Conservation (phyloP, 163 green algal genomes). For the Prototheca cutis region DNA sequence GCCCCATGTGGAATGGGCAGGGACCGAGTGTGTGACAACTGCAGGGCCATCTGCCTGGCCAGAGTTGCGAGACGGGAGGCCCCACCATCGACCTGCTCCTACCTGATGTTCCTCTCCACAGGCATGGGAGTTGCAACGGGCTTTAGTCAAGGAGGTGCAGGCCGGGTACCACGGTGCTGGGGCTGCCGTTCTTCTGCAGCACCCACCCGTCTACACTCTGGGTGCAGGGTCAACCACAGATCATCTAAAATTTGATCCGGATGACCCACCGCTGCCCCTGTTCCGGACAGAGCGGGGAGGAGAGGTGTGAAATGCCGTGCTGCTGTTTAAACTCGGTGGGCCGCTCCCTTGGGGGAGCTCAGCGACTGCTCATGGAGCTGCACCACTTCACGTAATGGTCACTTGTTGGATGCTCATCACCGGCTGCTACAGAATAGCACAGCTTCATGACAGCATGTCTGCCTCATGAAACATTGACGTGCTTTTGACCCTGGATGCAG, state of each 20-base stretch:
- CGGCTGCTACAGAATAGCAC: too few relatives aligned
- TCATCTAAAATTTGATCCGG: conserved; percentile 71
- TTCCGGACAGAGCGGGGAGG: conserved; percentile 75
- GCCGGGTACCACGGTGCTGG: conserved; percentile 15
- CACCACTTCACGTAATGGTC: too few relatives aligned
- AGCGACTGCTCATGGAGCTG: not conserved
- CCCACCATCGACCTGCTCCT: too few relatives aligned
- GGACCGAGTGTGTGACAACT: too few relatives aligned
- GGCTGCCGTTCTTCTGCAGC: conserved; percentile 68
- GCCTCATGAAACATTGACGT: not conserved
- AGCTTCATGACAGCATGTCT: too few relatives aligned
- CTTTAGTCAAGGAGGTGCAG: conserved; percentile 33
- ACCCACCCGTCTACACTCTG: conserved; percentile 85
- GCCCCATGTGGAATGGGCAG: too few relatives aligned
- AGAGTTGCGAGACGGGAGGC: too few relatives aligned
- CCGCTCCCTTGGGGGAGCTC: too few relatives aligned
- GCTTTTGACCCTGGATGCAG: conserved; percentile 3
- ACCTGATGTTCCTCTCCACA: conserved; percentile 24
- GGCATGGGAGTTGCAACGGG: conserved; percentile 64
- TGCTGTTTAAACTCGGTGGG: too few relatives aligned
- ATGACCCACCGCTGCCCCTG: conserved; percentile 43
- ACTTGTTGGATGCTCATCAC: too few relatives aligned
- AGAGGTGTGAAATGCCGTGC: too few relatives aligned
- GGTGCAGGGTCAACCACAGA: conserved; percentile 60
- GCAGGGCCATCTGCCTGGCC: too few relatives aligned